Evolutionary conservation across 2,329 filamentous ascomycete species (phyloP).

Genomic region (Penicillium sp.): DNA sequence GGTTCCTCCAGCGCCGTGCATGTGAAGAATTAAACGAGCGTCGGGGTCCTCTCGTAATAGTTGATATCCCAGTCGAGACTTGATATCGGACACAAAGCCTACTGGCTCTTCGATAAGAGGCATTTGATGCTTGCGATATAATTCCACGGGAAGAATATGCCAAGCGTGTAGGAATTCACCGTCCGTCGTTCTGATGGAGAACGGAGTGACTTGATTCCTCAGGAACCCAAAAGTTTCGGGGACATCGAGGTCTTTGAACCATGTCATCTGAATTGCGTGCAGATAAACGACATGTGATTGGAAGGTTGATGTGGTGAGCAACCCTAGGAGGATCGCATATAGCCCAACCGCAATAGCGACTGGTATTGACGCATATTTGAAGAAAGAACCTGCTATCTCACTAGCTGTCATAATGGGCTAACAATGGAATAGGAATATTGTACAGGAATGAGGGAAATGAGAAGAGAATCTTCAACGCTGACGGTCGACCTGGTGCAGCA

Average conservation of each 20-base stretch:
- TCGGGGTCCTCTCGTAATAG: conserved; percentile 41
- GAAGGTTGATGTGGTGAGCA: conserved; percentile 48
- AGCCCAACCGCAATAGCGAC: conserved; percentile 28
- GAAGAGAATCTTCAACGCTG: neutral
- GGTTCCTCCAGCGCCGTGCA: conserved; percentile 8
- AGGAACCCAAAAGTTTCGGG: conserved; percentile 53
- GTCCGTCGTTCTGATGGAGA: conserved; percentile 46
- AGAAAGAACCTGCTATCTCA: neutral
- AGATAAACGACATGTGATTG: conserved; percentile 61
- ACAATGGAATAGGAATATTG: neutral
- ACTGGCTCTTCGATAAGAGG: conserved; percentile 43
- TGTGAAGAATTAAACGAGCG: neutral
- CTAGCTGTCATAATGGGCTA: neutral
- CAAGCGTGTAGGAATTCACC: conserved; percentile 49
- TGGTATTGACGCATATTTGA: conserved; percentile 1
- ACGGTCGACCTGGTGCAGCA: neutral
- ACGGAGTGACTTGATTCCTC: conserved; percentile 52
- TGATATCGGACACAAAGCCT: conserved; percentile 39
- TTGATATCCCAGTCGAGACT: conserved; percentile 40
- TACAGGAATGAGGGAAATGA: neutral
- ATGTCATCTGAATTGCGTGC: conserved; percentile 55
- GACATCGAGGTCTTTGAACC: conserved; percentile 53
- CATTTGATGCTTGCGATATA: conserved; percentile 47
- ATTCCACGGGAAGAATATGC: conserved; percentile 51
- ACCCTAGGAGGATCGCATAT: conserved; percentile 48